Evolutionary conservation across 2,329 filamentous ascomycete genomes (phyloP).

Genomic region (Cladosporium sp.): DNA sequence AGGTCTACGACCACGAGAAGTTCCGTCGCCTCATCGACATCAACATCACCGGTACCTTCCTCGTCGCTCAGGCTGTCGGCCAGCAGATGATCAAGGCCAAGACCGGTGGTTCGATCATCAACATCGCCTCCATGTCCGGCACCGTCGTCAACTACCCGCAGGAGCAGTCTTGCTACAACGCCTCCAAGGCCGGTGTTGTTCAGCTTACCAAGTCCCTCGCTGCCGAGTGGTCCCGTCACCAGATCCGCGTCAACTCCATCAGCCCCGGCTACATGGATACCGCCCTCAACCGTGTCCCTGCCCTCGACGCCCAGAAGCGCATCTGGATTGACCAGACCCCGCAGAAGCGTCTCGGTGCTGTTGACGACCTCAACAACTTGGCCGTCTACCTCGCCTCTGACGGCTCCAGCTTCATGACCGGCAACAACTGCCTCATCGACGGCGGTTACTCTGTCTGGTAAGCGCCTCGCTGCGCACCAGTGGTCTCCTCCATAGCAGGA

Average conservation of each 20-base stretch:
- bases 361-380: slow-evolving; percentile 73
- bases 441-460: slow-evolving; percentile 62
- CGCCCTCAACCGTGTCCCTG: slow-evolving; percentile 71
- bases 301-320: slow-evolving; percentile 75
- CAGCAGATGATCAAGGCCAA: slow-evolving; percentile 64
- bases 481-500: not conserved
- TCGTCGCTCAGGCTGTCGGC: slow-evolving; percentile 61
- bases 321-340: slow-evolving; percentile 73
- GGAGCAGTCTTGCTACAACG: slow-evolving; percentile 79
- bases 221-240: slow-evolving; percentile 78
- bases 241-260: slow-evolving; percentile 79
- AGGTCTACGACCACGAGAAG: slow-evolving; percentile 70
- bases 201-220: slow-evolving; percentile 76
- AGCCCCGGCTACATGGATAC: slow-evolving; percentile 86
- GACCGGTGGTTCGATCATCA: slow-evolving; percentile 68
- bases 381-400: slow-evolving; percentile 73
- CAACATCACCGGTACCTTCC: slow-evolving; percentile 75
- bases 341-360: slow-evolving; percentile 66
- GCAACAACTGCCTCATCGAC: slow-evolving; percentile 67
- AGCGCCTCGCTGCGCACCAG: not conserved
- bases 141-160: slow-evolving; percentile 53
- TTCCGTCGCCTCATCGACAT: slow-evolving; percentile 77
- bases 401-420: slow-evolving; percentile 72
- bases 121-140: slow-evolving; percentile 63
- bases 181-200: slow-evolving; percentile 75